phyloP scores from a whole-genome alignment of 805 yeast species.

The Candida silvicultrix region DNA sequence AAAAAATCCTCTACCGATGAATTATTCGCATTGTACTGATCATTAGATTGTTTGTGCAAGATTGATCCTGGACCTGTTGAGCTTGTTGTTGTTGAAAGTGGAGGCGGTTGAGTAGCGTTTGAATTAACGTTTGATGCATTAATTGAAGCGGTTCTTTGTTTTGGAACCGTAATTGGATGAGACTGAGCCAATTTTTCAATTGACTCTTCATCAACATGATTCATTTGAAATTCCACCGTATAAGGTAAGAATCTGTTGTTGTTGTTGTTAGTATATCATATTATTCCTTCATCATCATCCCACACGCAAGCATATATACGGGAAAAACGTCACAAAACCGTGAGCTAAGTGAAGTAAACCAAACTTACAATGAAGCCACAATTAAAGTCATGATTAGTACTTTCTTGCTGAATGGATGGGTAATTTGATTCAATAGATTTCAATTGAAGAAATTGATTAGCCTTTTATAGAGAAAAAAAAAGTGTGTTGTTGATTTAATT shows the following conservation, averaged over 20 bases:
- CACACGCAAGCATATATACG: neutral
- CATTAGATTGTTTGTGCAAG: constrained; percentile 1
- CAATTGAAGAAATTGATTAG: neutral
- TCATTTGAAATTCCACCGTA: constrained; percentile 53
- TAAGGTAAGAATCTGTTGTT: constrained; percentile 59
- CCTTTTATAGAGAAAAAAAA: neutral
- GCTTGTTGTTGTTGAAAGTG: constrained; percentile 9
- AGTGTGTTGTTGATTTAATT: neutral
- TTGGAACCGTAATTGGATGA: constrained; percentile 14
- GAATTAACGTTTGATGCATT: constrained; percentile 4
- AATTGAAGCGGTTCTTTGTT: constrained; percentile 6
- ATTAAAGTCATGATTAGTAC: constrained; percentile 49
- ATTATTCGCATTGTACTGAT: constrained; percentile 6
- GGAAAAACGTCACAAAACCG: neutral
- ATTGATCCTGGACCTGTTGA: neutral
- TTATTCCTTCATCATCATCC: neutral
- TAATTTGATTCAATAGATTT: neutral
- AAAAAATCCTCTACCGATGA: constrained; percentile 23
- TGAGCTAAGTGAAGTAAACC: neutral
- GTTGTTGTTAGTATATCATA: neutral
- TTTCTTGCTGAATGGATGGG: neutral
- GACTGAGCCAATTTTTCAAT: constrained; percentile 26
- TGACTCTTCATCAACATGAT: constrained; percentile 17
- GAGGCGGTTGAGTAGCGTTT: constrained; percentile 11
- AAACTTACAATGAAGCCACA: constrained; percentile 61